Conservation (phyloP, 164 flowering plant genomes). For the Aristolochia fimbriata region DNA sequence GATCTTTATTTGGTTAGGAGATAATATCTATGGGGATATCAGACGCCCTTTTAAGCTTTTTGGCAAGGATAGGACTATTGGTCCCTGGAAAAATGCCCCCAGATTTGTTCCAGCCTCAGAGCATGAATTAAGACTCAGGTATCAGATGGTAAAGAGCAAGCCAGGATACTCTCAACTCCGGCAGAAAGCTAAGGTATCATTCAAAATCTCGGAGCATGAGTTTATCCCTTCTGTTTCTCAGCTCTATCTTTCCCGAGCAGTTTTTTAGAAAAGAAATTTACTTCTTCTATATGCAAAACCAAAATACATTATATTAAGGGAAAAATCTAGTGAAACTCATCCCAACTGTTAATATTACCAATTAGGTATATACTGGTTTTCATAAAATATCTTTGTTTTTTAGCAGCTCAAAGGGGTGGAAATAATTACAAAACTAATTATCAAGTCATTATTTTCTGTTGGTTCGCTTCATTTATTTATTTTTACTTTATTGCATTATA, state of each 20-base stretch:
- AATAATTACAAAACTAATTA: no score
- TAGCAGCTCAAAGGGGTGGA: no score
- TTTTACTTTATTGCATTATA: neutral
- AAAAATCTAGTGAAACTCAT: no score
- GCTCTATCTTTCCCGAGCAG: no score
- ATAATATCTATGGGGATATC: slow-evolving; percentile 69
- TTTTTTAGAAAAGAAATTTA: no score
- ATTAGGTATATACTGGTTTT: no score
- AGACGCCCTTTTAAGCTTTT: slow-evolving; percentile 45
- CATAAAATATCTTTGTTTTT: no score
- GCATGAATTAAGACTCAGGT: slow-evolving; percentile 41
- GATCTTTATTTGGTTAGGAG: slow-evolving; percentile 70
- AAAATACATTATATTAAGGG: no score
- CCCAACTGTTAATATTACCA: no score
- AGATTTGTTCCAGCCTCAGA: slow-evolving; percentile 51
- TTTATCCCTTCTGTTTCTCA: no score
- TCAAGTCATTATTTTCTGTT: neutral
- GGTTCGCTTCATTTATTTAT: neutral
- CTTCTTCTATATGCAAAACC: no score
- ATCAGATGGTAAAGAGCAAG: slow-evolving; percentile 35
- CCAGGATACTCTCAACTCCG: slow-evolving; percentile 53
- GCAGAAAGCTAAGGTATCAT: slow-evolving; percentile 32
- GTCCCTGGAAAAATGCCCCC: slow-evolving; percentile 77
- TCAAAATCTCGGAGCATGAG: no score
- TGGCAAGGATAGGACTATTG: slow-evolving; percentile 67